Evolutionary conservation across 2,329 filamentous ascomycete species (phyloP).

Genomic region (Penicillium sp.): DNA sequence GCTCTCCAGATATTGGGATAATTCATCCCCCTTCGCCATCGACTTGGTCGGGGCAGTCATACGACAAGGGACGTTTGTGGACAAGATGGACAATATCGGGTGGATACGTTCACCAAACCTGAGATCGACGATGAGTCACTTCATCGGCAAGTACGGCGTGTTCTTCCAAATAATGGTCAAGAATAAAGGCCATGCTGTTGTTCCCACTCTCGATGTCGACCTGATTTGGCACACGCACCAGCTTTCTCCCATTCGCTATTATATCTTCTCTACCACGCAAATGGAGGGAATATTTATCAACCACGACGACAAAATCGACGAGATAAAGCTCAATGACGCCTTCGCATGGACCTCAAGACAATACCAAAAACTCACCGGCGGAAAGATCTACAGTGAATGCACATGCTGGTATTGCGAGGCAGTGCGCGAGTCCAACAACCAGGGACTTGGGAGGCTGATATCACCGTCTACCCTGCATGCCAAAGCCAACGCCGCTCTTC

Average conservation of each 20-base stretch:
- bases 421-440: background rate
- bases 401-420: conserved; percentile 64
- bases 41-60: conserved; percentile 44
- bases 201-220: conserved; percentile 39
- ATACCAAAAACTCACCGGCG: conserved; percentile 62
- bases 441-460: background rate
- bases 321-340: conserved; percentile 57
- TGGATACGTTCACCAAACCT: conserved; percentile 73
- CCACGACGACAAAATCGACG: conserved; percentile 80
- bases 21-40: conserved; percentile 38
- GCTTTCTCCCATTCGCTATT: conserved; percentile 63
- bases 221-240: conserved; percentile 68
- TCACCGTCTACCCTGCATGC: background rate
- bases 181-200: conserved; percentile 34
- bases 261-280: conserved; percentile 50
- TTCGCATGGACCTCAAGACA: conserved; percentile 70
- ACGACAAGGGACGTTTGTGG: conserved; percentile 43
- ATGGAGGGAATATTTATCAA: conserved; percentile 61
- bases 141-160: conserved; percentile 55
- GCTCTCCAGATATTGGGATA: conserved; percentile 47
- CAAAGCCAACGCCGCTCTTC: background rate
- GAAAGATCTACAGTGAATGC: conserved; percentile 69
- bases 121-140: conserved; percentile 60
- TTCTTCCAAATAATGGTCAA: conserved; percentile 45
- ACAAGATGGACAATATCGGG: conserved; percentile 70